A percentile compares a stretch with the other conserved stretches of the same genome.
Evolutionary conservation across 345 rosid species (phyloP).

Genomic region (Heritiera littoralis): DNA sequence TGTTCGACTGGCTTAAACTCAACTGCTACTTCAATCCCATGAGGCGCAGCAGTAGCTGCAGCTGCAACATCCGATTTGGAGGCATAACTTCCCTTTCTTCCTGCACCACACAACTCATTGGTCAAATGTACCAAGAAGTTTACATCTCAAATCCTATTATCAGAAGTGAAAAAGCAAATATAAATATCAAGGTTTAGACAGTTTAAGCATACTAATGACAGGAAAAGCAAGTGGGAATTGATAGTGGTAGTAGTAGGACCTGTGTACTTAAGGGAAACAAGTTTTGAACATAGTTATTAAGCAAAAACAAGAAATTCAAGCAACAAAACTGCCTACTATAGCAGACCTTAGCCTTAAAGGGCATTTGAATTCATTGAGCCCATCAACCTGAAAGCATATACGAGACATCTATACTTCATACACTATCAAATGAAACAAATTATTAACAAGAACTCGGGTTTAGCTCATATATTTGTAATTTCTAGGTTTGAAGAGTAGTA

Average conservation of each 20-base stretch:
- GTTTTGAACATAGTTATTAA: background rate
- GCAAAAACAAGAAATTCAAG: constrained; percentile 11
- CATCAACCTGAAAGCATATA: background rate
- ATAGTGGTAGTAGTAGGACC: too few relatives aligned
- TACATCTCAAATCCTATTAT: background rate
- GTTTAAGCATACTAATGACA: background rate
- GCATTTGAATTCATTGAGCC: background rate
- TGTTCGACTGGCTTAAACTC: constrained; percentile 96
- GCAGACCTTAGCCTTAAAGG: background rate
- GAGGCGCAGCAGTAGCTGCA: constrained; percentile 51
- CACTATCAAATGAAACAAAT: background rate
- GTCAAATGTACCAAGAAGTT: constrained; percentile 1
- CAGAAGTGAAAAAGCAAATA: background rate
- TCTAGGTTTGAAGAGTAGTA: background rate
- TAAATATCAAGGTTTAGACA: background rate
- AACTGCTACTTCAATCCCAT: constrained; percentile 79
- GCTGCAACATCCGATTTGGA: constrained; percentile 46
- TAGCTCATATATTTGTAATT: background rate
- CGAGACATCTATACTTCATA: background rate
- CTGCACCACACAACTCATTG: constrained; percentile 38
- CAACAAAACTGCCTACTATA: background rate
- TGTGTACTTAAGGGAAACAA: background rate
- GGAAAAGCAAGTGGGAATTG: background rate
- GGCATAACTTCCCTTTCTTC: constrained; percentile 68
- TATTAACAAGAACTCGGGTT: background rate